Evolutionary conservation across 2,329 filamentous ascomycete genomes (phyloP).

Genomic region (Fusarium udum): DNA sequence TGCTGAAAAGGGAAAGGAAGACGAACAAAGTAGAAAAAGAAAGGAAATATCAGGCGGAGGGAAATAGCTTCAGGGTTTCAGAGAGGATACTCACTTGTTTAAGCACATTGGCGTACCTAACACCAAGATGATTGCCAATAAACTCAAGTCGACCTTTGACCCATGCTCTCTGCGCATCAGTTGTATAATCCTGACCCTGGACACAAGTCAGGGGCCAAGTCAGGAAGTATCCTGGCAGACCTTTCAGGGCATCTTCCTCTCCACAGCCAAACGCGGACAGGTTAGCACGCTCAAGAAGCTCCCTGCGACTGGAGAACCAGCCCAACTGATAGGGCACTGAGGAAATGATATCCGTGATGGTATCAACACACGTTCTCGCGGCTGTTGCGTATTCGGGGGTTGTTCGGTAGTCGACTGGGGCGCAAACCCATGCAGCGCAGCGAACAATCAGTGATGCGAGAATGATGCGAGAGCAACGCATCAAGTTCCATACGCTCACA

Average conservation of each 20-base stretch:
- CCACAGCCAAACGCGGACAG: conserved; percentile 60
- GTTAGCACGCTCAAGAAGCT: conserved; percentile 52
- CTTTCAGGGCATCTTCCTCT: conserved; percentile 60
- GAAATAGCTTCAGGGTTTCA: neutral
- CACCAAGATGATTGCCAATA: conserved; percentile 65
- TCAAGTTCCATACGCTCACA: conserved; percentile 66
- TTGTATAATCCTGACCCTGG: conserved; percentile 66
- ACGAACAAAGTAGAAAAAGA: neutral
- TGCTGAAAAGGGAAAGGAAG: neutral
- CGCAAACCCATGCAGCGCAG: conserved; percentile 68
- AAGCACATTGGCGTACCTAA: conserved; percentile 67
- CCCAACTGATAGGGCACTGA: conserved; percentile 70
- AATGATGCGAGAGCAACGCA: conserved; percentile 62
- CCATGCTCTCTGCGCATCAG: conserved; percentile 67
- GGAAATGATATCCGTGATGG: conserved; percentile 67
- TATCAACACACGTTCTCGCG: conserved; percentile 59
- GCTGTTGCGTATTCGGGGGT: conserved; percentile 69
- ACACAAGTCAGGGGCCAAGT: conserved; percentile 67
- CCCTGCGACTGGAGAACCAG: conserved; percentile 61
- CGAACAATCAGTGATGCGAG: conserved; percentile 65
- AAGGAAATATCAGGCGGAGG: neutral
- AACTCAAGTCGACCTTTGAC: conserved; percentile 62
- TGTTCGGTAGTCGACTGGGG: conserved; percentile 69
- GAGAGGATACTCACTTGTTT: conserved; percentile 56
- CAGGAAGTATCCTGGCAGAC: conserved; percentile 66